Base-by-base conservation (phyloP, 2,329 filamentous ascomycete species). In the Thyridium curvatum region DNA sequence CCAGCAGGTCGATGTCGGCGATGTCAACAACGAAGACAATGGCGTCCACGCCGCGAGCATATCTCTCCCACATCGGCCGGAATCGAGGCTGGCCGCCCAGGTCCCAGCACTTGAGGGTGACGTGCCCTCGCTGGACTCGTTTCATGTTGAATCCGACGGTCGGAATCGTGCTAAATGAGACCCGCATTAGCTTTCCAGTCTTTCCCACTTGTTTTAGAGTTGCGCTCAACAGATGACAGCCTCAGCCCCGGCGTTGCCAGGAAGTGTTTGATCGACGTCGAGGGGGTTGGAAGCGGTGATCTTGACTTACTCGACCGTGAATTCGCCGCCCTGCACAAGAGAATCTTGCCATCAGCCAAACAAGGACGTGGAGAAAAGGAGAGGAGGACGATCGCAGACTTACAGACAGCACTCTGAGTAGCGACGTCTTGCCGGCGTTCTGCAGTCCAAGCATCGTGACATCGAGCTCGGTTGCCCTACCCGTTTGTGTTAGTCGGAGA, bases 101-200 rank as follows among this genome's bases (percentile, higher is more conserved):
- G 69, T 98, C 93, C 93, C 93, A 98, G 66, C 93, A 98, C 68
- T 97, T 97, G 56, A 98, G 74, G 53, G 93, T 94, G 61, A 98
- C 93, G 77, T 97, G 91, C 52, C 93, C 93, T 59, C 93, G 91
- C 68, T 96, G 90, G 53, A 98, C 89, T 51, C 86, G 84, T 74
- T 97, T 97, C 82, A 96, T 95, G 65, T 97, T 98, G 73, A 97
- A 97, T 49, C 93, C 93, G 54, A 98, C 91, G 13, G 93, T 98
- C 45, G 93, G 93, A 62, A 97, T 96, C 50, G 91, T 94, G 72
- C 91, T 97, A 70, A 58, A 66, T 50, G 55, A 58, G 50, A 56
- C 51, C 49, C 52, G 50, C 46, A 54, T 70, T 63, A 67, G 52
- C 47, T 26, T 26, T 26, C 21, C 21, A 26, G 21, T 26, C 21